Conservation (phyloP, 306 rosid genomes). For the Prosopis cineraria region DNA sequence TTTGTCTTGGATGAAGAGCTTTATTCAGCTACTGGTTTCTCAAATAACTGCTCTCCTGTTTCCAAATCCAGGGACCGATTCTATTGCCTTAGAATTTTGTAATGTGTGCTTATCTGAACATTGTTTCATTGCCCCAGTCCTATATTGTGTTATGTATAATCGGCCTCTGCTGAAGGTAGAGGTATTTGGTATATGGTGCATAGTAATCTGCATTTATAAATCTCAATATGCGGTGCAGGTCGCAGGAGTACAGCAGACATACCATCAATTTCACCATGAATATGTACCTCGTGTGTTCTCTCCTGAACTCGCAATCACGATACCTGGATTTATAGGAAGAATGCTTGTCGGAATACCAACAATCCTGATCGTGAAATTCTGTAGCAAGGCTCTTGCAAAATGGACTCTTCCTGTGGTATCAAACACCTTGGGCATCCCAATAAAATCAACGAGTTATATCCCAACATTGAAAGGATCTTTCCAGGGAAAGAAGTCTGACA, state of each 20-base stretch:
- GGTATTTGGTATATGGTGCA: not conserved
- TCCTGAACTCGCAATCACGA: constrained; percentile 47
- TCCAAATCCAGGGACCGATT: not conserved
- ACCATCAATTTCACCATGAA: constrained; percentile 87
- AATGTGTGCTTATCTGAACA: not conserved
- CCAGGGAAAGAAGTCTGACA: constrained; percentile 47
- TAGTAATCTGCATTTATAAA: not conserved
- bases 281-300: constrained; percentile 67
- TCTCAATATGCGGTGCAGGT: constrained; percentile 56
- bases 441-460: constrained; percentile 75
- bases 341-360: constrained; percentile 82
- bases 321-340: constrained; percentile 66
- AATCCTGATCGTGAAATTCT: constrained; percentile 79
- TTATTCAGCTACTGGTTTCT: constrained; percentile 3
- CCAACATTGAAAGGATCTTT: constrained; percentile 53
- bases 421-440: constrained; percentile 78
- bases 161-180: not conserved
- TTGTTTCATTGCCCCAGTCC: not conserved
- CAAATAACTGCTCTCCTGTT: not conserved
- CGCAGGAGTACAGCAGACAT: constrained; percentile 90
- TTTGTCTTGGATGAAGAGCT: not conserved
- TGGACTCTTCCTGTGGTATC: constrained; percentile 83
- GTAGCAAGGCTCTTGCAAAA: constrained; percentile 91
- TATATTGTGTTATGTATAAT: not conserved
- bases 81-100: not conserved